Evolutionary conservation across 768 basidiomycete genomes (phyloP).

Genomic region (Suillus subaureus): DNA sequence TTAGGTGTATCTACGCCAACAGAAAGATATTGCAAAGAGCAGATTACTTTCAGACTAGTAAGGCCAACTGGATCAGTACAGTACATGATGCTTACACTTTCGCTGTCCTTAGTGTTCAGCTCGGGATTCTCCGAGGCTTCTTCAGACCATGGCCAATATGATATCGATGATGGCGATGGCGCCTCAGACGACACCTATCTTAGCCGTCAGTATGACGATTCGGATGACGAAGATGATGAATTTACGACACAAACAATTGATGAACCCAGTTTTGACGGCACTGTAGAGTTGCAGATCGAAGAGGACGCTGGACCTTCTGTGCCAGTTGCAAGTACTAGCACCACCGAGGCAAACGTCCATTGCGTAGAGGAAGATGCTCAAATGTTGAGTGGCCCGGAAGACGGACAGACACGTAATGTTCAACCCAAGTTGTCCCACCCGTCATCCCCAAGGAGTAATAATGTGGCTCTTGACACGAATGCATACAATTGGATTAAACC

Average conservation of each 20-base stretch:
- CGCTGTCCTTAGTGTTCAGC: constrained; percentile 57
- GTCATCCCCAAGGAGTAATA: constrained; percentile 39
- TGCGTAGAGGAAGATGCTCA: constrained; percentile 7
- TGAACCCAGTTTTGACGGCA: constrained; percentile 33
- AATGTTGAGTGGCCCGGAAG: constrained; percentile 5
- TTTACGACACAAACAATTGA: constrained; percentile 36
- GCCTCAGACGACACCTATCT: constrained; percentile 51
- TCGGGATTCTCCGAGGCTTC: constrained; percentile 70
- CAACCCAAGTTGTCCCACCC: constrained; percentile 39
- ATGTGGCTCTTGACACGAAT: constrained; percentile 20
- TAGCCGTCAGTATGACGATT: constrained; percentile 45
- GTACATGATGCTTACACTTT: background rate
- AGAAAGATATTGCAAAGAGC: constrained; percentile 66
- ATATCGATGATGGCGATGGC: constrained; percentile 42
- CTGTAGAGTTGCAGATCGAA: constrained; percentile 24
- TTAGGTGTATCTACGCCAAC: constrained; percentile 64
- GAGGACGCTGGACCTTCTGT: constrained; percentile 2
- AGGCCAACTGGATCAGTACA: constrained; percentile 13
- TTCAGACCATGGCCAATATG: constrained; percentile 27
- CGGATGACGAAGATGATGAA: constrained; percentile 56
- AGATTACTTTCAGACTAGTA: constrained; percentile 81
- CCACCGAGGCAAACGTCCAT: constrained; percentile 11
- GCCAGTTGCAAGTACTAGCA: constrained; percentile 3
- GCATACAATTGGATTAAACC: constrained; percentile 13
- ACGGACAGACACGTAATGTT: constrained; percentile 29